phyloP scores from a whole-genome alignment of 2,329 filamentous ascomycete species.

The Colletotrichum euphorbiae region DNA sequence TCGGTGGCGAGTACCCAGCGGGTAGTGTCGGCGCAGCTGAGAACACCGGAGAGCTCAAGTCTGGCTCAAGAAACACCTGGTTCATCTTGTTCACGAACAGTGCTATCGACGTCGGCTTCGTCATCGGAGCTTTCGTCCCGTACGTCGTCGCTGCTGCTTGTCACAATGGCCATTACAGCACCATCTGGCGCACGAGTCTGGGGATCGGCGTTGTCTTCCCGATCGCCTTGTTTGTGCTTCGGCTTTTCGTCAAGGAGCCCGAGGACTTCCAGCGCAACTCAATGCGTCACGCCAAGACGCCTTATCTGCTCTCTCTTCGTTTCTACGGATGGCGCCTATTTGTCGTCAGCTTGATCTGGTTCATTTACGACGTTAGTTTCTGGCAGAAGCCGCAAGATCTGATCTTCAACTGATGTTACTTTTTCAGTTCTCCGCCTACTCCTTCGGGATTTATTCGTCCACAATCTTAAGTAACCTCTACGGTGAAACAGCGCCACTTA shows the following conservation, averaged over 20 bases:
- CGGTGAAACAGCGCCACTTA: conserved; percentile 70
- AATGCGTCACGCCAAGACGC: conserved; percentile 71
- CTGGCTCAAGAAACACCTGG: conserved; percentile 87
- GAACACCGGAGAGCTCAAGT: conserved; percentile 83
- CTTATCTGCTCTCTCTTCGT: conserved; percentile 65
- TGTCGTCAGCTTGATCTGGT: conserved; percentile 82
- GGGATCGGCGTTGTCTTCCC: conserved; percentile 85
- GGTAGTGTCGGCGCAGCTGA: conserved; percentile 88
- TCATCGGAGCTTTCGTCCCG: conserved; percentile 67
- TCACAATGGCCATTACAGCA: conserved; percentile 71
- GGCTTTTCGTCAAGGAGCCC: conserved; percentile 80
- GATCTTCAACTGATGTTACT: too few relatives aligned
- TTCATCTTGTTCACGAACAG: conserved; percentile 92
- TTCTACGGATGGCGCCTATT: conserved; percentile 82
- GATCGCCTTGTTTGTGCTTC: conserved; percentile 75
- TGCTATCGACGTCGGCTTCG: conserved; percentile 87
- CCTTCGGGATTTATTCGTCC: conserved; percentile 87
- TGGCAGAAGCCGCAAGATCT: neutral
- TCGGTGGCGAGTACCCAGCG: conserved; percentile 77
- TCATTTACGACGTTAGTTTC: conserved; percentile 76
- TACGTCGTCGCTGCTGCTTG: conserved; percentile 68
- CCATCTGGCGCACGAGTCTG: conserved; percentile 85
- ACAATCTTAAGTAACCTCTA: conserved; percentile 77
- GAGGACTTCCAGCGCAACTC: conserved; percentile 80
- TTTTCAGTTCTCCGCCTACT: conserved; percentile 78